Evolutionary conservation across 768 basidiomycete genomes (phyloP), one percentile per base, ranked within the genome.

Genomic region (Mycena filopes): DNA sequence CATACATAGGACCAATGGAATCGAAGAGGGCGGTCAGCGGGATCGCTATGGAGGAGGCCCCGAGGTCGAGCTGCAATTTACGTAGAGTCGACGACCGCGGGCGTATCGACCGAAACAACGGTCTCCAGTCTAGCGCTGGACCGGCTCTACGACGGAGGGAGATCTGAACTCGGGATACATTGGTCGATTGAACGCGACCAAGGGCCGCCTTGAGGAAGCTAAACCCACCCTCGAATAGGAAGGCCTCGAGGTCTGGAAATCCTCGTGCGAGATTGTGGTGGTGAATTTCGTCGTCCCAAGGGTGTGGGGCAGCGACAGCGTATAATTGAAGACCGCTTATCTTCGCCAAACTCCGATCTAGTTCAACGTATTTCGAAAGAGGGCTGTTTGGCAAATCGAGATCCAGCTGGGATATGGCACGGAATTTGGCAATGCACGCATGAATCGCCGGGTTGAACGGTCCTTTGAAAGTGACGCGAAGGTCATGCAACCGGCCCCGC

Each of bases 221-320:
- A 21, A 51, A 60, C 1, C 59, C 59, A 38, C 57, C 57, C 47
- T 48, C 36, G 11, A 60, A 16, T 6, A 9, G 3, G 12, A 60
- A 33, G 15, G 12, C 25, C 41, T 60, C 23, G 26, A 60, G 20
- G 21, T 50, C 41, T 20, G 18, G 12, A 60, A 60, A 60, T 20
- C 58, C 58, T 15, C 31, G 11, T 8, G 21, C 10, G 26, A 60
- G 38, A 16, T 5, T 15, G 12, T 50, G 5, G 33, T 42, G 41
- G 29, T 6, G 28, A 45, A 51, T 29, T 7, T 60, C 59, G 16
- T 13, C 29, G 20, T 60, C 59, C 49, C 59, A 60, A 9, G 43
- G 46, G 15, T 25, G 15, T 15, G 33, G 29, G n/a, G 28, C 59
- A 10, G 15, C 33, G 40, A 59, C 18, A 25, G 21, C 13, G 16